Evolutionary conservation across 805 yeast genomes (phyloP), one percentile per base, ranked within the genome.

Genomic region (Yarrowia osloensis): DNA sequence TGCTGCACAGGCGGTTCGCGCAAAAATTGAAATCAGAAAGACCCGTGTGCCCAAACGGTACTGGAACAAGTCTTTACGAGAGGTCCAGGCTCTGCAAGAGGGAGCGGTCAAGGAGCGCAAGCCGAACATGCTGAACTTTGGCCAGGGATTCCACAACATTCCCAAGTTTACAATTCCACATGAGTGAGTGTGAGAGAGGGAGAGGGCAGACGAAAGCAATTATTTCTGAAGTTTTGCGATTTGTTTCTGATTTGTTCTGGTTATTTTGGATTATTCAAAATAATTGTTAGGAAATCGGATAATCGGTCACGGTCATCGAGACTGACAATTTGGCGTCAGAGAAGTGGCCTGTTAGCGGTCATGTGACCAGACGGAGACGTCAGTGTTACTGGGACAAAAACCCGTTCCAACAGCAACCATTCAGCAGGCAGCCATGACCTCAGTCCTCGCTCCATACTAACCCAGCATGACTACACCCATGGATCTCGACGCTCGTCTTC

Each of bases 21-120:
- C 74, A 28, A 78, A 79, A 67, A 78, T 84, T 9, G 75, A 77
- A 47, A 71, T 84, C 68, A 73, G 86, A 47, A 72, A 82, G 28
- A 82, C 82, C 68, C 74, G 81, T 31, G 81, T 84, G 8, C 84
- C 84, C 66, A 81, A 79, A 42, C 77, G 84, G 4, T 72, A 83
- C 28, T 81, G 86, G 78, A 72, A 77, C 63, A 80, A 80, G 47
- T 80, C 66, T 19, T 21, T 61, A 6, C 35, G 63, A 28, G 63
- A 57, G 28, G 37, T 57, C 11, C 63, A 28, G 39, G 46, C 46
- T 17, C 19, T 35, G 15, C 44, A 35, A 26, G 39, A 49, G 26
- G 37, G 55, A 5, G 7, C 33, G 33, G 17, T 17, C 21, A 31
- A 31, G 57, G 37, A 54, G 3, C 5, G 29, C 5, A 54, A 37